Conservation (phyloP, 306 rosid genomes). For the Trifolium dubium region DNA sequence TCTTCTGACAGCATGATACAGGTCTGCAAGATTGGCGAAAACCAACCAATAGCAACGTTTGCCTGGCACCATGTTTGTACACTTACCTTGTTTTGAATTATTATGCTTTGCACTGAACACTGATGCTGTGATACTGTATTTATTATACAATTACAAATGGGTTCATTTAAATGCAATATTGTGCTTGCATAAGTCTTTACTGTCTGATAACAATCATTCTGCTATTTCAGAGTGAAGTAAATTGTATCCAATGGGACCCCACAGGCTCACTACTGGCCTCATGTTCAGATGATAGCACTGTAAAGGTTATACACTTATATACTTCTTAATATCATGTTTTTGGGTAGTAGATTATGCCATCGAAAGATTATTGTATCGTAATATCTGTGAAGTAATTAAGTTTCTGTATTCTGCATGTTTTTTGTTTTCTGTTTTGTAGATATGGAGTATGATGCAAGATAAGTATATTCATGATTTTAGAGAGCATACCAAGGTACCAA, state of each 20-base stretch:
- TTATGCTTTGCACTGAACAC: not conserved
- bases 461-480: slow-evolving; percentile 79
- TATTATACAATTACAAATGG: slow-evolving; percentile 2
- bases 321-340: not conserved
- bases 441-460: slow-evolving; percentile 95
- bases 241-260: slow-evolving; percentile 99
- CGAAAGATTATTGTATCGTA: not conserved
- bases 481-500: slow-evolving; percentile 85
- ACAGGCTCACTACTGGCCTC: slow-evolving; percentile 88
- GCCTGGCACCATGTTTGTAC: slow-evolving; percentile 81
- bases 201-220: slow-evolving; percentile 36
- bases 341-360: slow-evolving; percentile 11
- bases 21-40: slow-evolving; percentile 91
- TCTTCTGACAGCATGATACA: slow-evolving; percentile 86
- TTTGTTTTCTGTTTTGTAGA: slow-evolving; percentile 54
- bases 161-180: too few relatives aligned
- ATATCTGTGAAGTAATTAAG: slow-evolving; percentile 19
- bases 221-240: slow-evolving; percentile 82
- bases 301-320: slow-evolving; percentile 59
- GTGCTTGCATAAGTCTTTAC: not conserved
- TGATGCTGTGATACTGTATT: not conserved
- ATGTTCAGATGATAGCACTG: slow-evolving; percentile 90
- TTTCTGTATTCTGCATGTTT: not conserved
- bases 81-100: not conserved
- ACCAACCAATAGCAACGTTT: slow-evolving; percentile 75